Conservation (phyloP, 2,329 filamentous ascomycete species). For the Hypoxylon sp. region DNA sequence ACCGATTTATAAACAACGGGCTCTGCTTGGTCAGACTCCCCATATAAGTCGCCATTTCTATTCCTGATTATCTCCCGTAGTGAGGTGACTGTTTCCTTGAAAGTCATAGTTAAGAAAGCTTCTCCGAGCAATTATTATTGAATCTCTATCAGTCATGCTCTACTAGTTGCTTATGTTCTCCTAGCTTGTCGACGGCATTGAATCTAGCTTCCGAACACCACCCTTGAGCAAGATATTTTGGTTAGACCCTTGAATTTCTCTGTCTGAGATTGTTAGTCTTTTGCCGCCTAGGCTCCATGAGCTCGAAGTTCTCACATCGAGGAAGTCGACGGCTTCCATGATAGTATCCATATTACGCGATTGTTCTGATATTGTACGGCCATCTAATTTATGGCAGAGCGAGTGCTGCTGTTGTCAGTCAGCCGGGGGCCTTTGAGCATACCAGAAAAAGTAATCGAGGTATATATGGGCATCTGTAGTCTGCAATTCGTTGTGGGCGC, state of each 20-base stretch:
- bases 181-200: background rate
- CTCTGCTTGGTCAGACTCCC: background rate
- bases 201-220: background rate
- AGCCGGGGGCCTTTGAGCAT: slow-evolving; percentile 33
- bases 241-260: background rate
- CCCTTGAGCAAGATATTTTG: background rate
- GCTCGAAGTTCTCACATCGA: background rate
- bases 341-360: background rate
- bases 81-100: background rate
- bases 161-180: background rate
- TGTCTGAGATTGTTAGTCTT: background rate
- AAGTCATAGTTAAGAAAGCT: background rate
- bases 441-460: slow-evolving; percentile 42
- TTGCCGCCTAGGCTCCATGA: background rate
- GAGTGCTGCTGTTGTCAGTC: background rate
- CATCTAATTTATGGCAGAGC: background rate
- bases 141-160: background rate
- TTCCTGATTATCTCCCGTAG: background rate
- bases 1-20: background rate
- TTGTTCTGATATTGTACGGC: background rate
- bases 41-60: background rate
- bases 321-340: background rate
- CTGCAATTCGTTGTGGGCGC: slow-evolving; percentile 24
- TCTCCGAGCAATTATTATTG: background rate
- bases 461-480: slow-evolving; percentile 34